Percentiles rank a stretch among this genome's conserved stretches.
Conservation (phyloP, 2,329 filamentous ascomycete genomes). For the Xylaria sp. region DNA sequence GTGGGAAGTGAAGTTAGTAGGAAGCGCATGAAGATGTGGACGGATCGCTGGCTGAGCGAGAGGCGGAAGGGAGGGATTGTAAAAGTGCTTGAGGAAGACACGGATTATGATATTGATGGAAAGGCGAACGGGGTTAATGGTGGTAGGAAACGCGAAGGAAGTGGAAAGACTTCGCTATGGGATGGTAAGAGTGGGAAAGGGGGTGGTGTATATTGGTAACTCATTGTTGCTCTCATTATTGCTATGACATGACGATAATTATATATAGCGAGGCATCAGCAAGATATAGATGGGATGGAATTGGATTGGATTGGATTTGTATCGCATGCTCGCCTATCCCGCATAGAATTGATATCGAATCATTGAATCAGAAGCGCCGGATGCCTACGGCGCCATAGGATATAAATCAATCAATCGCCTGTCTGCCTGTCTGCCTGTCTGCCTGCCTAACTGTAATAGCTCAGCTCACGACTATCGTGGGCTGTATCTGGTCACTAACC, state of each 20-base stretch:
- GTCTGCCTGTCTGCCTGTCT: background rate
- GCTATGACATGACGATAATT: background rate
- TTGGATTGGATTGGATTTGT: conserved; percentile 5
- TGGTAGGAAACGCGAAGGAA: conserved; percentile 21
- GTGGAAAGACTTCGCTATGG: conserved; percentile 48
- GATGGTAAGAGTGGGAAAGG: conserved; percentile 56
- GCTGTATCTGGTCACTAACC: background rate
- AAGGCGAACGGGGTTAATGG: conserved; percentile 55
- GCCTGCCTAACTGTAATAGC: conserved; percentile 3
- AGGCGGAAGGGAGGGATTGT: conserved; percentile 66
- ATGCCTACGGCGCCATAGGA: background rate
- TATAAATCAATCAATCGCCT: conserved; percentile 17
- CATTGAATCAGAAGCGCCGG: background rate
- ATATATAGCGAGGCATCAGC: background rate
- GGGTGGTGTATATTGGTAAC: conserved; percentile 56
- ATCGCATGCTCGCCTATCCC: background rate
- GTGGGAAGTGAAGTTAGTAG: conserved; percentile 69
- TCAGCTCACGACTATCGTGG: background rate
- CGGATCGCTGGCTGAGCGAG: conserved; percentile 71
- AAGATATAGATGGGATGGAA: background rate
- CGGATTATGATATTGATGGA: conserved; percentile 43
- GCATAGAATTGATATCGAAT: background rate
- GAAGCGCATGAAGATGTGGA: conserved; percentile 72
- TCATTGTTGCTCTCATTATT: too few relatives aligned
- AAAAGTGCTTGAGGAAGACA: conserved; percentile 56